Conservation (phyloP, 2,329 filamentous ascomycete species). For the Aspergillus floridensis region DNA sequence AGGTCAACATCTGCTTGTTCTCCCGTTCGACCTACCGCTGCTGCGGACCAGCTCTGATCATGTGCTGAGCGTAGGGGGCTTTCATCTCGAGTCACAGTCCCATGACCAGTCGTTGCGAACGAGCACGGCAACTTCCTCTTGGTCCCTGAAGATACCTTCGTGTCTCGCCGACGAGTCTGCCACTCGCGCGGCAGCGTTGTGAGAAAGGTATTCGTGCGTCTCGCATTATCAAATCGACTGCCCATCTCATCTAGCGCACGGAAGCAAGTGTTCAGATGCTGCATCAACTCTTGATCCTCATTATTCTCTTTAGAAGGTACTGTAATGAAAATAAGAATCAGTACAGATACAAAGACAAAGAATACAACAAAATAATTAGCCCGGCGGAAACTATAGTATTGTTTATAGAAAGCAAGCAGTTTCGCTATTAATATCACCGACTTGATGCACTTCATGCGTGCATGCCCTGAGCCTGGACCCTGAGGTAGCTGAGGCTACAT, state of each 20-base stretch:
- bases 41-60: conserved; percentile 22
- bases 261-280: conserved; percentile 42
- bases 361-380: conserved; percentile 46
- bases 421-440: conserved; percentile 42
- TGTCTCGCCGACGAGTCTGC: conserved; percentile 33
- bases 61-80: background rate
- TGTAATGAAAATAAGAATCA: conserved; percentile 41
- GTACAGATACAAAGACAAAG: conserved; percentile 46
- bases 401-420: conserved; percentile 43
- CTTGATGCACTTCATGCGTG: conserved; percentile 44
- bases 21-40: conserved; percentile 3
- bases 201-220: conserved; percentile 40
- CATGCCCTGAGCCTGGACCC: conserved; percentile 45
- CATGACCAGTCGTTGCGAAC: no score
- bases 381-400: conserved; percentile 42
- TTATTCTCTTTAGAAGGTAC: conserved; percentile 24
- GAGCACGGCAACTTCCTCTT: no score
- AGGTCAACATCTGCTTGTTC: background rate
- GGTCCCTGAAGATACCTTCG: no score
- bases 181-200: conserved; percentile 40
- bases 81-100: no score
- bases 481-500: conserved; percentile 43
- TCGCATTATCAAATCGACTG: conserved; percentile 42
- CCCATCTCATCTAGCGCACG: conserved; percentile 43
- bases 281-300: conserved; percentile 32